Percentiles rank a stretch among this genome's conserved stretches.
These are phyloP conservation scores for Entrophospora sp. DNA, from an alignment of 192 early-diverging fungal genomes.

Conservation along the genomic window DNA sequence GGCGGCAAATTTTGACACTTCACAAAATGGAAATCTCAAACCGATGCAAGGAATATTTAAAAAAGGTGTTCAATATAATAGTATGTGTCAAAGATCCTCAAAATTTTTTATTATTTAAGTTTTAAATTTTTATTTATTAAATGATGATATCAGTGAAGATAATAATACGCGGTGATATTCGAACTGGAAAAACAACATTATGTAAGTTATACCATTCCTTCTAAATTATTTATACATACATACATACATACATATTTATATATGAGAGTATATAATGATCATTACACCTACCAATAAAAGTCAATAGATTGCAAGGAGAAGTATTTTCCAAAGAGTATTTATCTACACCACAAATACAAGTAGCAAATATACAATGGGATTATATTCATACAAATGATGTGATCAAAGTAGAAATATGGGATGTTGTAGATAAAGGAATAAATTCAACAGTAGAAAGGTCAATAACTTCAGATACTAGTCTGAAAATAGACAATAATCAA, in stretches of 20 bases:
- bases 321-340: constrained; percentile 34
- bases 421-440: constrained; percentile 47
- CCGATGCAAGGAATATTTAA: constrained; percentile 30
- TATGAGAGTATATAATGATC: no score
- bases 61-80: constrained; percentile 40
- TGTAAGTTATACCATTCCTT: constrained; percentile 35
- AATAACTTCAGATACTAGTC: not conserved
- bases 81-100: constrained; percentile 17
- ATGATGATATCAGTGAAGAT: constrained; percentile 40
- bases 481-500: constrained; percentile 31
- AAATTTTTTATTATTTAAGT: not conserved
- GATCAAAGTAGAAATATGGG: constrained; percentile 55
- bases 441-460: constrained; percentile 22
- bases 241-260: no score
- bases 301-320: constrained; percentile 42
- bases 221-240: no score
- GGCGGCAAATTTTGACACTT: not conserved
- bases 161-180: constrained; percentile 48
- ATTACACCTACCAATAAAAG: no score
- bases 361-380: constrained; percentile 52
- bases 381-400: constrained; percentile 47
- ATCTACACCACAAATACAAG: constrained; percentile 52
- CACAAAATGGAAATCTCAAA: constrained; percentile 13
- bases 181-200: constrained; percentile 46
- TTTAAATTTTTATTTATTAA: not conserved